Evolutionary conservation across 805 yeast genomes (phyloP).

Genomic region (Candida sakaeoensis): DNA sequence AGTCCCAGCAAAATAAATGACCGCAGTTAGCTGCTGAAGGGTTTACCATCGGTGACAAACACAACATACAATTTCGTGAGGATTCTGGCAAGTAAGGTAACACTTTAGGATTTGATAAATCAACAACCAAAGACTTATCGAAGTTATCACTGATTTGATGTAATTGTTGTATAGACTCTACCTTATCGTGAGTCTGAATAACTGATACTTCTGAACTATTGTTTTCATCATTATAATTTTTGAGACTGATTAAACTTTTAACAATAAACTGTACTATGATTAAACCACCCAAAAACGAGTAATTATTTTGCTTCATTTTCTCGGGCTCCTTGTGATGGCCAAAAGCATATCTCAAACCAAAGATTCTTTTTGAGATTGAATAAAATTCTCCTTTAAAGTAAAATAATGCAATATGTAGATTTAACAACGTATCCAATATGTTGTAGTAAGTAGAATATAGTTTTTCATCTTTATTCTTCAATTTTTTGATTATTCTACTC

Average conservation of each 20-base stretch:
- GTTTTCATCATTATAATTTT: conserved; percentile 20
- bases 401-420: conserved; percentile 75
- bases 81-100: conserved; percentile 67
- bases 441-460: conserved; percentile 40
- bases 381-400: conserved; percentile 83
- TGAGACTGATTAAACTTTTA: conserved; percentile 36
- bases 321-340: conserved; percentile 55
- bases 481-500: conserved; percentile 24
- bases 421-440: conserved; percentile 50
- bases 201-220: conserved; percentile 7
- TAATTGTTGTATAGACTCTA: conserved; percentile 9
- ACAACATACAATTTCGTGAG: conserved; percentile 79
- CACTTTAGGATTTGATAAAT: conserved; percentile 42
- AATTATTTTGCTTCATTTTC: conserved; percentile 51
- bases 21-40: conserved; percentile 92
- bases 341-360: conserved; percentile 76
- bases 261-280: conserved; percentile 52
- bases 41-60: conserved; percentile 67
- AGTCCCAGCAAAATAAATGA: conserved; percentile 89
- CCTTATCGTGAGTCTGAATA: conserved; percentile 12
- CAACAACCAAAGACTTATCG: conserved; percentile 27
- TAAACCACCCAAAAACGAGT: conserved; percentile 69
- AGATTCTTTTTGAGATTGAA: conserved; percentile 67
- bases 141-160: conserved; percentile 9
- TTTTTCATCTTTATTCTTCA: conserved; percentile 15